Base-by-base conservation (phyloP, 2,329 filamentous ascomycete species). In the Fulvia fulva region DNA sequence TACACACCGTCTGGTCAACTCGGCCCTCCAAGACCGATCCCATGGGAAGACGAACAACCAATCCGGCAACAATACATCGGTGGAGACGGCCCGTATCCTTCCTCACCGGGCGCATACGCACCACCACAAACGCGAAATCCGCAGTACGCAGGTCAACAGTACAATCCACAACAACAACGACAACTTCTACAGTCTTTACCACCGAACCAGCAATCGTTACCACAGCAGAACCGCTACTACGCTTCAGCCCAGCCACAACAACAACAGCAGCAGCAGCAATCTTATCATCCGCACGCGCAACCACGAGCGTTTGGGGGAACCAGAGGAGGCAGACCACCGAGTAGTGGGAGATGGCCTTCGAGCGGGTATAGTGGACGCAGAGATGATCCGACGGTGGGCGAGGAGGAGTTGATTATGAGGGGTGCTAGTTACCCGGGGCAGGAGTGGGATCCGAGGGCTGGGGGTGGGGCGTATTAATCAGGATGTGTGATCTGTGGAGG, bases 341-440 rank as follows among this genome's bases (percentile, higher is more conserved):
- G 26, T 23, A 44, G 49, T 44, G 51, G 44, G 11, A 34, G 55
- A 26, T 59, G 63, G 7, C 61, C 60, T 5, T 51, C 57, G 1
- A 65, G 60, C 5, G 64, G 65, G 3, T 70, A 67, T 47, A 60
- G 59, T 51, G 68, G 66, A 3, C 52, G 68, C 22, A 58, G 67
- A 51, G 65, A 70, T 45, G 68, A 68, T 58, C 57, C 61, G 16
- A 63, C 63, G n/a, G 63, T 68, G 2, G 62, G 64, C 9, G 68
- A 70, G 37, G 61, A 67, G 28, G 65, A 67, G 25, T 50, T 68
- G 44, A 58, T 65, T 58, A 89, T 89, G 87, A 81, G 78, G 50
- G 86, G 85, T 6, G 86, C 85, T 12, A 85, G 82, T 68, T 89
- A 88, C 71, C 87, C 87, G 0, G 87, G 87, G 0, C 84, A 88